A percentile compares a stretch with the other conserved stretches of the same genome.
Conservation (phyloP, 164 flowering plant genomes). For the Tinospora cordifolia region DNA sequence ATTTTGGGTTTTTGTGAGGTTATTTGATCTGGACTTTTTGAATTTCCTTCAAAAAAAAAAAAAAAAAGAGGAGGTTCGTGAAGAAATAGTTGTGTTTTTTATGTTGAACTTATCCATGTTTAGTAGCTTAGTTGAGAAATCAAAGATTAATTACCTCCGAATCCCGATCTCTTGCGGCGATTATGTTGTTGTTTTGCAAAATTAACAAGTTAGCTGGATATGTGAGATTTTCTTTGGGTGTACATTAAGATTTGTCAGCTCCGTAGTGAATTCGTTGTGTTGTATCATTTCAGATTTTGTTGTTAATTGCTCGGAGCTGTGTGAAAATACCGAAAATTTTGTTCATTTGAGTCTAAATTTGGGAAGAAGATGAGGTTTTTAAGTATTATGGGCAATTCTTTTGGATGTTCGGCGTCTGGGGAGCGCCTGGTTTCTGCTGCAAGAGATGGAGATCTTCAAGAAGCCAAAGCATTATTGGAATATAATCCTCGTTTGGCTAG, state of each 20-base stretch:
- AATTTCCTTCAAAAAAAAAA: too few relatives aligned
- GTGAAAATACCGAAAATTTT: not conserved
- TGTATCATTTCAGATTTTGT: not conserved
- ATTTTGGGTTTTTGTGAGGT: constrained; percentile 8
- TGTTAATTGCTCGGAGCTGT: constrained; percentile 15
- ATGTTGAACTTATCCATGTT: constrained; percentile 14
- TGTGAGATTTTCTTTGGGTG: not conserved
- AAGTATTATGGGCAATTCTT: constrained; percentile 74
- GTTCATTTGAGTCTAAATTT: not conserved
- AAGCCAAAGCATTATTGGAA: constrained; percentile 85
- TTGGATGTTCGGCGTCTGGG: constrained; percentile 96
- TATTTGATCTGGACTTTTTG: constrained; percentile 7
- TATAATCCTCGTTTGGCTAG: constrained; percentile 84
- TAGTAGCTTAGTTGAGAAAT: constrained; percentile 11
- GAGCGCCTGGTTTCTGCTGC: constrained; percentile 95
- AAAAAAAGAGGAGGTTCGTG: too few relatives aligned
- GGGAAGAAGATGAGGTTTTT: constrained; percentile 42
- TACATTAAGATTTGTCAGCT: constrained; percentile 17
- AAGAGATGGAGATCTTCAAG: constrained; percentile 92
- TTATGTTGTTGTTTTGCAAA: constrained; percentile 14
- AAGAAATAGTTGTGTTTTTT: not conserved
- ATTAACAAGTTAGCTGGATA: constrained; percentile 6
- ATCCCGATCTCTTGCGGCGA: constrained; percentile 9
- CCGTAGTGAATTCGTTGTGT: constrained; percentile 14
- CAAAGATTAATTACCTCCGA: not conserved